Conservation (phyloP, 495 filamentous ascomycete species). For the Glonium stellatum region DNA sequence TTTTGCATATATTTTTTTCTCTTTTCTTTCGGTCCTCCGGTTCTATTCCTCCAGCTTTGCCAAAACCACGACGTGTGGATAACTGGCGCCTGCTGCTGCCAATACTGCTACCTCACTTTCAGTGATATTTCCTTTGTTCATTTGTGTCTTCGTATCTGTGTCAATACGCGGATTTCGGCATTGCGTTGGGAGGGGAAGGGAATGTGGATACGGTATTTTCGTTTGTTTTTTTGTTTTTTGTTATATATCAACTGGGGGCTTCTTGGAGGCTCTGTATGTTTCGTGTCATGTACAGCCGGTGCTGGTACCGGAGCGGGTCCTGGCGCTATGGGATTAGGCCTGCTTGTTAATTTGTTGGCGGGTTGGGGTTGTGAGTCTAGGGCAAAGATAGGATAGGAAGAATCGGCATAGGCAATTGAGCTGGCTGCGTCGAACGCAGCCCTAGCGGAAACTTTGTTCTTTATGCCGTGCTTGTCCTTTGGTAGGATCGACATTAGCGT, state of each 20-base stretch:
- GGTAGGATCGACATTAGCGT: too few relatives aligned
- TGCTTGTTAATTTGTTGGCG: conserved; percentile 1
- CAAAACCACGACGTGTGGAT: not conserved
- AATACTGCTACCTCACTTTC: not conserved
- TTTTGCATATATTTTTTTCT: not conserved
- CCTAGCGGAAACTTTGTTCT: not conserved
- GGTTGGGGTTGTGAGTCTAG: not conserved
- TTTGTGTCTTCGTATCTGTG: not conserved
- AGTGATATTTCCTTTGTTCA: conserved; percentile 1
- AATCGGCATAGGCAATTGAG: not conserved
- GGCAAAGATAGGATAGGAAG: not conserved
- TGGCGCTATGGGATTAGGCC: not conserved
- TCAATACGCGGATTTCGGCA: not conserved
- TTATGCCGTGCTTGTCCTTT: too few relatives aligned
- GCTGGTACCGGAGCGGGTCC: not conserved
- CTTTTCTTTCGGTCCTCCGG: not conserved
- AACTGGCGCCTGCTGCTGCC: not conserved
- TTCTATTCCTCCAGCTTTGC: not conserved
- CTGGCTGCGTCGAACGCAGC: not conserved
- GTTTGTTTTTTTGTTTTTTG: not conserved
- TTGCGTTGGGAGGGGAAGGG: not conserved
- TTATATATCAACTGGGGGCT: not conserved
- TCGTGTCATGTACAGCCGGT: not conserved
- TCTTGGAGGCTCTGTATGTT: not conserved
- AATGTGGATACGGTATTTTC: not conserved